A percentile compares a stretch with the other conserved stretches of the same genome.
phyloP scores from a whole-genome alignment of 306 rosid species.

The Acacia confusa region DNA sequence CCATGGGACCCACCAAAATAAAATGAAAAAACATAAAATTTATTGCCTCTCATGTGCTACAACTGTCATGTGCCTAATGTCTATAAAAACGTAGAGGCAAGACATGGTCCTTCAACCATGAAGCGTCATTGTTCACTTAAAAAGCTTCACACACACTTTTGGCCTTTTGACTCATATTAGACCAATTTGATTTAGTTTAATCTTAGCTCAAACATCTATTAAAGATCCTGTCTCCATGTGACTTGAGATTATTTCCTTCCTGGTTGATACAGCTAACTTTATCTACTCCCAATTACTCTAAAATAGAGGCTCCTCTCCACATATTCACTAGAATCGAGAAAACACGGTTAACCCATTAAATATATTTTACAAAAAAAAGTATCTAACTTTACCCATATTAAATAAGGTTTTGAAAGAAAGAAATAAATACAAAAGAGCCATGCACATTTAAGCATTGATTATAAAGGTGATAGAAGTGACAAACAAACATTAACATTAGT shows the following conservation, averaged over 20 bases:
- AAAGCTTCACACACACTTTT: conserved; percentile 2
- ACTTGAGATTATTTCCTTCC: conserved; percentile 32
- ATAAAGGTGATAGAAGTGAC: too few relatives aligned
- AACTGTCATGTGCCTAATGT: conserved; percentile 27
- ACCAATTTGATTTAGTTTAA: conserved; percentile 6
- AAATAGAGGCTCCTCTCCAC: too few relatives aligned
- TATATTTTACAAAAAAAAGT: too few relatives aligned
- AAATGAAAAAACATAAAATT: neutral
- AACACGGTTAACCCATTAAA: too few relatives aligned
- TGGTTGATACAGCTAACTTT: conserved; percentile 9
- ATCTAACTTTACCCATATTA: too few relatives aligned
- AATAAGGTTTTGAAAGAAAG: too few relatives aligned
- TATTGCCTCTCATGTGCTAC: conserved; percentile 19
- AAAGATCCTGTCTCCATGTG: conserved; percentile 55
- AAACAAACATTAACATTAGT: too few relatives aligned
- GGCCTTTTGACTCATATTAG: neutral
- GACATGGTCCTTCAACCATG: conserved; percentile 18
- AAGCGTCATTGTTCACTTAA: neutral
- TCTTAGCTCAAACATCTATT: conserved; percentile 17
- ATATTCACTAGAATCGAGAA: too few relatives aligned
- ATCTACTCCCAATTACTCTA: too few relatives aligned
- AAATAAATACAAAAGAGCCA: too few relatives aligned
- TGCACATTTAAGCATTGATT: too few relatives aligned
- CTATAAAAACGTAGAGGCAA: neutral
- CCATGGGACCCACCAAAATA: conserved; percentile 1